Conservation (phyloP, 1,139 yeast genomes). For the Arxiozyma slooffiae region DNA sequence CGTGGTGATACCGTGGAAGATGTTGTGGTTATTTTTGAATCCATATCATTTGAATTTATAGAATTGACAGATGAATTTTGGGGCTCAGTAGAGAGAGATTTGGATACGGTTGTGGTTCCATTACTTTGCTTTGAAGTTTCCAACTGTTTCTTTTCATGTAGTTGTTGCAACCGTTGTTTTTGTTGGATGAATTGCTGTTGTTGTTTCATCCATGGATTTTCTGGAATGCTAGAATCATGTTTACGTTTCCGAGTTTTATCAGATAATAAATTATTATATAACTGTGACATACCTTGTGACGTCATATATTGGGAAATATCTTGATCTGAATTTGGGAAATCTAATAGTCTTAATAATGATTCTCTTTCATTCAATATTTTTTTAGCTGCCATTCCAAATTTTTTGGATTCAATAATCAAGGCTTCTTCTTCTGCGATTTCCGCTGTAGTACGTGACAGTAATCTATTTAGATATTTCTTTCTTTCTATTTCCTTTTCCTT, state of each 20-base stretch:
- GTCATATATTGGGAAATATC: constrained; percentile 73
- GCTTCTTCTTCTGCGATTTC: constrained; percentile 98
- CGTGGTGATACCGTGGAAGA: constrained; percentile 12
- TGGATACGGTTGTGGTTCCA: background rate
- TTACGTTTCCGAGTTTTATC: constrained; percentile 58
- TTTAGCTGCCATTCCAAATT: constrained; percentile 88
- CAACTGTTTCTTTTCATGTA: constrained; percentile 32
- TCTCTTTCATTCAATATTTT: constrained; percentile 79
- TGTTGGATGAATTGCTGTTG: constrained; percentile 34
- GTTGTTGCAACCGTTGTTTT: constrained; percentile 37
- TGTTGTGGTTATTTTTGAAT: background rate
- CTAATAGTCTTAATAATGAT: constrained; percentile 65
- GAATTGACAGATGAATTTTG: constrained; percentile 2
- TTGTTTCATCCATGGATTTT: constrained; percentile 36
- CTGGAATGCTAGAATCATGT: constrained; percentile 39
- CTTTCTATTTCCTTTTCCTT: constrained; percentile 65
- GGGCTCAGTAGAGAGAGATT: background rate
- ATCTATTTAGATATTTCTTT: constrained; percentile 66
- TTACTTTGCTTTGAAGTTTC: background rate
- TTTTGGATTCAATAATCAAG: constrained; percentile 79
- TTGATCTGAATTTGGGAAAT: constrained; percentile 65
- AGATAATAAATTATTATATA: constrained; percentile 71
- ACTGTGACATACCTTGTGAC: constrained; percentile 81
- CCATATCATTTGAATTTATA: constrained; percentile 1
- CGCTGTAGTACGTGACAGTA: constrained; percentile 80